Conservation (phyloP, 139 green algal species). For the Chlamydomonas incerta region DNA sequence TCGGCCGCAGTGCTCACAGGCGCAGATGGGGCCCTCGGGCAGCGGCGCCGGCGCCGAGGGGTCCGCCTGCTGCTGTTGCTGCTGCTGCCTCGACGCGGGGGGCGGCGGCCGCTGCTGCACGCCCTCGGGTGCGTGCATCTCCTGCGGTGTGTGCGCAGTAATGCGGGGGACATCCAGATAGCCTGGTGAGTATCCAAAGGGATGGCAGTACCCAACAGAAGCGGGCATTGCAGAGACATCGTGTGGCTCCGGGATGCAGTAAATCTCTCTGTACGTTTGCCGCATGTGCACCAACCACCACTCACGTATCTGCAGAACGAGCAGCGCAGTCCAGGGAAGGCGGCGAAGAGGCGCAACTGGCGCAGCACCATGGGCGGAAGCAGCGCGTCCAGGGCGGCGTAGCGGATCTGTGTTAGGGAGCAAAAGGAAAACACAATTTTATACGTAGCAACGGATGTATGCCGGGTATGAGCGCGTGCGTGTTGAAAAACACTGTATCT, state of each 20-base stretch:
- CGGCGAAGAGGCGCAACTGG: conserved; percentile 12
- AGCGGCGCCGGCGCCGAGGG: not conserved
- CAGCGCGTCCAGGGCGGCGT: conserved; percentile 27
- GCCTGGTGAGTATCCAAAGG: not conserved
- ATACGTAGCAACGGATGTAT: no score
- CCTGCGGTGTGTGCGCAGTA: not conserved
- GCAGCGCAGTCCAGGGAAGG: conserved; percentile 15
- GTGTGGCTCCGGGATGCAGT: not conserved
- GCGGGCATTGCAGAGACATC: not conserved
- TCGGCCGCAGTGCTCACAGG: conserved; percentile 7
- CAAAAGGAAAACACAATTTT: no score
- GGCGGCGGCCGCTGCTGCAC: not conserved
- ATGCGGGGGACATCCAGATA: not conserved
- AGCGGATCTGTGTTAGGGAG: conserved; percentile 3
- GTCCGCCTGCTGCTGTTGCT: not conserved
- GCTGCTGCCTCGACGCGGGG: not conserved
- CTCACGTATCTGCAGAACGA: conserved; percentile 12
- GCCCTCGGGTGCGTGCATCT: not conserved
- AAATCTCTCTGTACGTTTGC: not conserved
- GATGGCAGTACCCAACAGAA: not conserved
- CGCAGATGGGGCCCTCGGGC: not conserved
- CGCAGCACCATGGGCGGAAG: conserved; percentile 20
- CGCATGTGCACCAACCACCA: not conserved
- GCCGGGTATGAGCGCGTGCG: no score
- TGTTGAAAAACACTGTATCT: no score